These are phyloP conservation scores for Sarcocystis neurona DNA, from an alignment of 169 alveolate genomes.

Conservation along the genomic window DNA sequence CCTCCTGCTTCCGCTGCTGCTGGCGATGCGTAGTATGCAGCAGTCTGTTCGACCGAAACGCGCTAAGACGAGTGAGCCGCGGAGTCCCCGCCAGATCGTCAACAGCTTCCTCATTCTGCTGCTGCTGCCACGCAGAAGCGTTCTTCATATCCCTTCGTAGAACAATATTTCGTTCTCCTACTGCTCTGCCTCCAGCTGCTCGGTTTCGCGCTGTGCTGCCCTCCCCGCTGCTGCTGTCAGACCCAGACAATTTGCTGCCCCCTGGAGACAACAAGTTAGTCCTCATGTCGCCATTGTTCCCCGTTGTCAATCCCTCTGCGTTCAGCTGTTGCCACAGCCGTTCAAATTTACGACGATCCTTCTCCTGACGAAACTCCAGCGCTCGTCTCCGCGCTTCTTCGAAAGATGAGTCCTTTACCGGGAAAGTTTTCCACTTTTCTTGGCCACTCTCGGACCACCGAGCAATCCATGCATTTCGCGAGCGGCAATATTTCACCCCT, in stretches of 20 bases:
- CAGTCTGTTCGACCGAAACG: no score
- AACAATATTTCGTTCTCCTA: no score
- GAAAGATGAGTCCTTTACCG: constrained; percentile 27
- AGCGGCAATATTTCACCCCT: constrained; percentile 44
- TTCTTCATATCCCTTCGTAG: no score
- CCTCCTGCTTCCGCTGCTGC: no score
- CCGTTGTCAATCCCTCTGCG: neutral
- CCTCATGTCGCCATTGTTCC: neutral
- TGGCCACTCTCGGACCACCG: constrained; percentile 55
- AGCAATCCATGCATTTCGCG: constrained; percentile 53
- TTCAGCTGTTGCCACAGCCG: constrained; percentile 12
- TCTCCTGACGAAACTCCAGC: constrained; percentile 30
- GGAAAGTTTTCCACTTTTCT: constrained; percentile 45
- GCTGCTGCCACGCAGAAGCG: no score
- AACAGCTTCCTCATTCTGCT: no score
- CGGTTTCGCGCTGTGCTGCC: neutral
- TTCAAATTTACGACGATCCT: neutral
- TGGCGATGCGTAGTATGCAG: no score
- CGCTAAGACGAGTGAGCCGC: no score
- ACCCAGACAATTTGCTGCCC: neutral
- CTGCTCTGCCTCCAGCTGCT: no score
- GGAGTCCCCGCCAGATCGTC: no score
- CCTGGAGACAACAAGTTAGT: neutral
- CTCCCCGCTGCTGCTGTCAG: neutral
- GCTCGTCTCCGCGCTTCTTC: constrained; percentile 46